phyloP scores from a whole-genome alignment of 2,329 filamentous ascomycete genomes.

The Microdochium paspali region DNA sequence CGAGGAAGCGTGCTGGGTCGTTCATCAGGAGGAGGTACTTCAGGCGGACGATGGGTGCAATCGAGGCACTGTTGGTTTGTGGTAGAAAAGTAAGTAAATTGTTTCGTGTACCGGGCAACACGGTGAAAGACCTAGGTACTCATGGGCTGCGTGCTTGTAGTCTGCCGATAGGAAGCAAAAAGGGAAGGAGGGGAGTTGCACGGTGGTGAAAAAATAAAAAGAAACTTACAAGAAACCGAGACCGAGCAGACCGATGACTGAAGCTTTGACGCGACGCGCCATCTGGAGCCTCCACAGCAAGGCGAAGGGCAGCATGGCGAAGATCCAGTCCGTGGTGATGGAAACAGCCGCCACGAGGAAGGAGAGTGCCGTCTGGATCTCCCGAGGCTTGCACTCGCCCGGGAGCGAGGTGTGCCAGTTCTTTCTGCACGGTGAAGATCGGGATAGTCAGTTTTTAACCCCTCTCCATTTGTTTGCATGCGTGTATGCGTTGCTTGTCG shows the following conservation, averaged over 20 bases:
- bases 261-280: constrained; percentile 26
- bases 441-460: not conserved
- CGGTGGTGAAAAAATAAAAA: too few relatives aligned
- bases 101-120: too few relatives aligned
- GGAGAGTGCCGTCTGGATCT: not conserved
- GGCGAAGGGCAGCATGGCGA: constrained; percentile 22
- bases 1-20: not conserved
- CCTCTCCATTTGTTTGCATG: too few relatives aligned
- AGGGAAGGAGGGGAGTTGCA: not conserved
- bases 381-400: not conserved
- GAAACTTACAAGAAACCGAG: constrained; percentile 23
- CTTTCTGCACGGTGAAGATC: not conserved
- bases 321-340: constrained; percentile 1
- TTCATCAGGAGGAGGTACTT: constrained; percentile 1
- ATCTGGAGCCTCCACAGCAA: constrained; percentile 31
- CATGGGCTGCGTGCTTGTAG: too few relatives aligned
- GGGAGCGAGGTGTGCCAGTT: not conserved
- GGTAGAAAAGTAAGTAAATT: not conserved
- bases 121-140: too few relatives aligned
- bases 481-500: too few relatives aligned
- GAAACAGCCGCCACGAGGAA: not conserved
- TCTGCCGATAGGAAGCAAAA: too few relatives aligned
- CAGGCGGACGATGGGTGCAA: not conserved
- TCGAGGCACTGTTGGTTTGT: not conserved
- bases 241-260: constrained; percentile 27